Evolutionary conservation across 495 filamentous ascomycete species (phyloP).

Genomic region (Filosporella fistucella): DNA sequence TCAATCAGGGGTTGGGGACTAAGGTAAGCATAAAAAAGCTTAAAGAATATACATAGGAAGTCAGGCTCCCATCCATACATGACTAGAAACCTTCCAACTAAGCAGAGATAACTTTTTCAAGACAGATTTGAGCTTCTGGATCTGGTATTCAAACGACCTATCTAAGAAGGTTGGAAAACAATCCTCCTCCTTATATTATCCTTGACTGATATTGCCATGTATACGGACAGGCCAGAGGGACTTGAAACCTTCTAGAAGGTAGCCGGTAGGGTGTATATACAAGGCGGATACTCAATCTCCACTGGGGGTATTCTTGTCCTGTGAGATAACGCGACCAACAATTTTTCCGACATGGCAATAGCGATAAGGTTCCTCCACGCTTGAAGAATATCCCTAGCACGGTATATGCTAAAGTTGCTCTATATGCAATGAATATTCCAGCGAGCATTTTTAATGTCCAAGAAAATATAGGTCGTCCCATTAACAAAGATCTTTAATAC

Average conservation of each 20-base stretch:
- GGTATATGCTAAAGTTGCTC: conserved; percentile 8
- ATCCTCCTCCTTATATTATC: conserved; percentile 9
- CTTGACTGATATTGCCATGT: conserved; percentile 6
- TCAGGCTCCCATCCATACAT: conserved; percentile 2
- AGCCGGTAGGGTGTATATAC: conserved; percentile 8
- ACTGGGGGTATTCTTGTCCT: not conserved
- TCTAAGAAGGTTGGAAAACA: conserved; percentile 1
- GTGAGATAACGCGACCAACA: conserved; percentile 5
- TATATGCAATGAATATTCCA: conserved; percentile 8
- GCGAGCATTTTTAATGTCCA: conserved; percentile 5
- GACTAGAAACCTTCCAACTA: conserved; percentile 4
- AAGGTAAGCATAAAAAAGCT: not conserved
- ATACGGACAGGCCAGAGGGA: not conserved
- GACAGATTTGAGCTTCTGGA: conserved; percentile 7
- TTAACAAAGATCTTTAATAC: conserved; percentile 5
- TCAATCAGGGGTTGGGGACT: conserved; percentile 3
- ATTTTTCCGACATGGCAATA: not conserved
- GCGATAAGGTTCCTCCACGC: not conserved
- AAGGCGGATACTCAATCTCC: conserved; percentile 6
- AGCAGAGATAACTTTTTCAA: conserved; percentile 5
- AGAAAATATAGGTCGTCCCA: not conserved
- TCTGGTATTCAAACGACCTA: conserved; percentile 5
- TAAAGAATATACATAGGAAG: conserved; percentile 8
- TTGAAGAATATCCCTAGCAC: conserved; percentile 3
- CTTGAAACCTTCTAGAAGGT: conserved; percentile 6